Percentiles rank a stretch among this genome's conserved stretches.
Evolutionary conservation across 495 filamentous ascomycete species (phyloP).

Genomic region (Aspergillus cavernicola): DNA sequence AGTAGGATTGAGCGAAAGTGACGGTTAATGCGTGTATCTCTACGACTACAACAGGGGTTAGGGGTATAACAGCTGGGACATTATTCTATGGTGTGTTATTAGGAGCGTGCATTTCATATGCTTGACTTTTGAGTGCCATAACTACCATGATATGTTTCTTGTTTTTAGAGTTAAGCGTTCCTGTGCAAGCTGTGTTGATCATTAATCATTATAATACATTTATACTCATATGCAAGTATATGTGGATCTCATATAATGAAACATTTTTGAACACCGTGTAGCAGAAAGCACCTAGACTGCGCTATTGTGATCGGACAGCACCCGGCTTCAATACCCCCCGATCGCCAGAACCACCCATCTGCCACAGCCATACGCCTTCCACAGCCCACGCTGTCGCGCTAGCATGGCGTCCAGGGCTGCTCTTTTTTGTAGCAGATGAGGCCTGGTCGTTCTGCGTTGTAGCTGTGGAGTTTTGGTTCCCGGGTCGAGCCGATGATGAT

Average conservation of each 20-base stretch:
- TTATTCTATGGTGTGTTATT: background rate
- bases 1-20: background rate
- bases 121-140: background rate
- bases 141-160: background rate
- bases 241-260: no score
- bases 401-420: slow-evolving; percentile 47
- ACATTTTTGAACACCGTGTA: no score
- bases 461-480: background rate
- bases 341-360: slow-evolving; percentile 67
- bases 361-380: slow-evolving; percentile 89
- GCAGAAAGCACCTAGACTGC: background rate
- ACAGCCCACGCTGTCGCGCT: slow-evolving; percentile 76
- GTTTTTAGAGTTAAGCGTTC: no score
- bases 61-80: background rate
- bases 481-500: background rate
- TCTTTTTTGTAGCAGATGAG: background rate
- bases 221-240: no score
- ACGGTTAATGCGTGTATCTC: background rate
- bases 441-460: slow-evolving; percentile 13
- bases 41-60: background rate
- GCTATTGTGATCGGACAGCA: slow-evolving; percentile 30
- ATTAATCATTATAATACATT: background rate
- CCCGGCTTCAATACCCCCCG: slow-evolving; percentile 38
- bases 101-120: background rate
- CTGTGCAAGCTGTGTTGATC: background rate